phyloP scores from a whole-genome alignment of 129 eudicot genomes.

The Oenanthe sinensis region DNA sequence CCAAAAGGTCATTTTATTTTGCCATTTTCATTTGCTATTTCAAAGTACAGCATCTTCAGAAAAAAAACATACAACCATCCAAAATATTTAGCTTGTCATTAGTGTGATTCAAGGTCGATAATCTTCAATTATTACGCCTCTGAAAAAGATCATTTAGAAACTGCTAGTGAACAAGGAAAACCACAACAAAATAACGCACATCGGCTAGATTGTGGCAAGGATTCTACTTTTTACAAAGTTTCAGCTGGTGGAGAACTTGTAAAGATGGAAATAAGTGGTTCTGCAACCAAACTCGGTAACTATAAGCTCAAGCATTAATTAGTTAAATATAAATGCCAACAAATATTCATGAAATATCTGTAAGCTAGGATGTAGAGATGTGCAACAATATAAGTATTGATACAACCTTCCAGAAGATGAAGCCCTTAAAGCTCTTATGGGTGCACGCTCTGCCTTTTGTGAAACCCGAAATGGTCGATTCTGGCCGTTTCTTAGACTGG shows the following conservation, averaged over 20 bases:
- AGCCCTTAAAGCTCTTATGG: conserved; percentile 91
- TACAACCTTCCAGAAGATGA: conserved; percentile 96
- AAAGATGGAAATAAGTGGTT: neutral
- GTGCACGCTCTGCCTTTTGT: conserved; percentile 97
- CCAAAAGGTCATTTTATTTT: neutral
- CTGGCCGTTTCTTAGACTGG: conserved; percentile 82
- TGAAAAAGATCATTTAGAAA: neutral
- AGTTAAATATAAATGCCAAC: neutral
- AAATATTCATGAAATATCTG: neutral
- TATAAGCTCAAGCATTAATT: neutral
- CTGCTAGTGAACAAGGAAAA: neutral
- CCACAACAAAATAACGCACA: neutral
- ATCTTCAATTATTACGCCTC: neutral
- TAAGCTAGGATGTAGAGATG: neutral
- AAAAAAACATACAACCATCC: neutral
- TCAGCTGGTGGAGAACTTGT: neutral
- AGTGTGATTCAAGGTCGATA: neutral
- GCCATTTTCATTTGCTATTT: no score
- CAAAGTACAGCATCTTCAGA: neutral
- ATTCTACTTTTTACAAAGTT: neutral
- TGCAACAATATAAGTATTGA: conserved; percentile 11
- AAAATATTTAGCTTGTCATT: neutral
- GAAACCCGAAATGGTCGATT: conserved; percentile 80
- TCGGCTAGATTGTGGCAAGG: neutral
- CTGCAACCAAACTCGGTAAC: neutral